These are phyloP conservation scores for Yarrowia sp. DNA, from an alignment of 805 yeast genomes.

Conservation along the genomic window DNA sequence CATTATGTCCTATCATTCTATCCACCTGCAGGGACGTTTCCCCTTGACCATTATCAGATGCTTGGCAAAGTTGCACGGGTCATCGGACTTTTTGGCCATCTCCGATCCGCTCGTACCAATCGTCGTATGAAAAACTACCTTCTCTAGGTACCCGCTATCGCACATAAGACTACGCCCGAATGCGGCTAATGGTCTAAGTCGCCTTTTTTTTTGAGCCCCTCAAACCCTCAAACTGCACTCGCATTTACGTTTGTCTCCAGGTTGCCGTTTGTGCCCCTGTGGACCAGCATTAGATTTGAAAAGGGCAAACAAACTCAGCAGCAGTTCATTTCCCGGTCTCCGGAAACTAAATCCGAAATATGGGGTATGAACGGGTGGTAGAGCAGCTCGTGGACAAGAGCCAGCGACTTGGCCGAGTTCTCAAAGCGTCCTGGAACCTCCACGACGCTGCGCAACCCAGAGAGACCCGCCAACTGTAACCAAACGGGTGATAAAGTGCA, in stretches of 20 bases:
- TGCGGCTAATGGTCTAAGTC: background rate
- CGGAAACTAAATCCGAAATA: slow-evolving; percentile 7
- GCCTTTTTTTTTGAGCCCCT: background rate
- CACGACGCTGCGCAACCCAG: background rate
- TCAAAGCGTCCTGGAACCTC: background rate
- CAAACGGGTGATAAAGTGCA: slow-evolving; percentile 16
- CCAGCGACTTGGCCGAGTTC: background rate
- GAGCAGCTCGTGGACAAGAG: no score
- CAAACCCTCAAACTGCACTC: background rate
- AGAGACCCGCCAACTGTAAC: background rate
- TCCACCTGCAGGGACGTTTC: no score
- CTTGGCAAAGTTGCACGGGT: no score
- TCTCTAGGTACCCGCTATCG: background rate
- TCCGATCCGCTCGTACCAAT: background rate
- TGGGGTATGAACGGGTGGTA: background rate
- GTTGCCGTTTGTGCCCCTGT: slow-evolving; percentile 1
- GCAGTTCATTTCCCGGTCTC: slow-evolving; percentile 3
- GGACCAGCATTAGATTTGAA: background rate
- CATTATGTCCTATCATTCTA: no score
- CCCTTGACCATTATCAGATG: no score
- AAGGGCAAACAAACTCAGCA: background rate
- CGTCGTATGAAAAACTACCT: no score
- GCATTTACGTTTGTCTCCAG: background rate
- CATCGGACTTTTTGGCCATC: background rate
- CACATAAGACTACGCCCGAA: background rate